Percentiles rank a stretch among this genome's conserved stretches.
Evolutionary conservation across 2,329 filamentous ascomycete genomes (phyloP).

Genomic region (Cordyceps militaris): DNA sequence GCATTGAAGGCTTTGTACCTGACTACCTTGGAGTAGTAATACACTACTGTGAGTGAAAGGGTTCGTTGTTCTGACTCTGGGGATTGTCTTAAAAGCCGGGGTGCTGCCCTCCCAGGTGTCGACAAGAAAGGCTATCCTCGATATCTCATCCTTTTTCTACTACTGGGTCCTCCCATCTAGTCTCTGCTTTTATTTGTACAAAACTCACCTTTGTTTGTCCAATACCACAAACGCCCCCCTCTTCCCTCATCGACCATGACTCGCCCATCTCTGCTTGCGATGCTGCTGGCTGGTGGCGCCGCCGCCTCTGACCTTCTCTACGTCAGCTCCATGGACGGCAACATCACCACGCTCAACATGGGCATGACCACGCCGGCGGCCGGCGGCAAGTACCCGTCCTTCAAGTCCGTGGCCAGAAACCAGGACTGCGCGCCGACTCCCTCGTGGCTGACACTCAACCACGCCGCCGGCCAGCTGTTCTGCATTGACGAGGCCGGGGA

Average conservation of each 20-base stretch:
- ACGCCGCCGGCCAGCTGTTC: slow-evolving; percentile 42
- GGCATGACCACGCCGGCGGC: slow-evolving; percentile 18
- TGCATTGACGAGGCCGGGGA: slow-evolving; percentile 53
- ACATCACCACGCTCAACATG: slow-evolving; percentile 41
- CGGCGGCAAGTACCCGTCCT: slow-evolving; percentile 28
- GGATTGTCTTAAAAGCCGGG: too few species aligned
- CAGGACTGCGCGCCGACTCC: slow-evolving; percentile 46
- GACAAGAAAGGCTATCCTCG: too few species aligned
- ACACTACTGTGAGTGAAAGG: too few species aligned
- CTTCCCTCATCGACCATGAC: background rate
- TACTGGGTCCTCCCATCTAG: too few species aligned
- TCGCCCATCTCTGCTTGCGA: background rate
- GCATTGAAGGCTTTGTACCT: background rate
- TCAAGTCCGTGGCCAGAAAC: slow-evolving; percentile 31
- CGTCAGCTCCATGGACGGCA: slow-evolving; percentile 42
- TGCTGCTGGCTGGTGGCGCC: slow-evolving; percentile 11
- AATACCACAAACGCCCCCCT: too few species aligned
- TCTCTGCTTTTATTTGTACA: background rate
- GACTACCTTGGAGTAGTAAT: background rate
- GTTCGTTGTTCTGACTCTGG: too few species aligned
- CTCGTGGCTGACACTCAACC: slow-evolving; percentile 54
- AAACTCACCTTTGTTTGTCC: background rate
- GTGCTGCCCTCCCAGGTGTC: too few species aligned
- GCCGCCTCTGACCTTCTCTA: slow-evolving; percentile 36
- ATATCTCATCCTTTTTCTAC: too few species aligned